Evolutionary conservation across 2,329 filamentous ascomycete genomes (phyloP).

Genomic region (Stachybotrys chlorohalonatus): DNA sequence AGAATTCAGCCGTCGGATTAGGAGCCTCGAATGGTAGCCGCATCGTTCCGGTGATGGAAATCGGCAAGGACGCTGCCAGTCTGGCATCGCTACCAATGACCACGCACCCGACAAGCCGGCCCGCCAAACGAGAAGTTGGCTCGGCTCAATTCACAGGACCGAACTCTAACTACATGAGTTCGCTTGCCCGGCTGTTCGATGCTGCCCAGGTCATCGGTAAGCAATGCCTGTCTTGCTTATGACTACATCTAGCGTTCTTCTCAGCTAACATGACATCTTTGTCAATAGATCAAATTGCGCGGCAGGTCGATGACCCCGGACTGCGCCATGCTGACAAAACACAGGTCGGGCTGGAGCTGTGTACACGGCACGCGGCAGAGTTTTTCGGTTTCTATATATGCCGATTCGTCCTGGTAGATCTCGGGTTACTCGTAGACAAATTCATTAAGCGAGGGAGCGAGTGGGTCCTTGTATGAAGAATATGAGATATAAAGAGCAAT

Average conservation of each 20-base stretch:
- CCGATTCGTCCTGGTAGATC: constrained; percentile 82
- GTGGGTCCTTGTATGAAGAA: constrained; percentile 56
- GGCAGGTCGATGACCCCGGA: constrained; percentile 91
- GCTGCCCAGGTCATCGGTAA: constrained; percentile 86
- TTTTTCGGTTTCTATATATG: constrained; percentile 98
- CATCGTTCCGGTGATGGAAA: constrained; percentile 8
- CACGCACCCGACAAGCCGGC: constrained; percentile 51
- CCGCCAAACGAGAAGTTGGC: constrained; percentile 61
- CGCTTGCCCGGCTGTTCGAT: constrained; percentile 84
- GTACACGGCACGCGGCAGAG: constrained; percentile 86
- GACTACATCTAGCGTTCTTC: background rate
- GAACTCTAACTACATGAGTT: constrained; percentile 83
- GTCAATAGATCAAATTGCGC: constrained; percentile 71
- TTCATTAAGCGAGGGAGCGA: constrained; percentile 95
- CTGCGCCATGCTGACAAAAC: constrained; percentile 87
- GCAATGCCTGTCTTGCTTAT: constrained; percentile 15
- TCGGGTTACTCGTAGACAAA: constrained; percentile 83
- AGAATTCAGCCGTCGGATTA: constrained; percentile 66
- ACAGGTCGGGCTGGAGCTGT: constrained; percentile 89
- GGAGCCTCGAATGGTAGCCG: constrained; percentile 32
- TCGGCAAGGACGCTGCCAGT: constrained; percentile 31
- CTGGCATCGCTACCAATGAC: constrained; percentile 75
- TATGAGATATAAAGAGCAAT: constrained; percentile 3
- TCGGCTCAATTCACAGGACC: constrained; percentile 70
- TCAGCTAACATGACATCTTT: constrained; percentile 6